Conservation (phyloP, 2,329 filamentous ascomycete species). For the Rugonectria rugulosa region DNA sequence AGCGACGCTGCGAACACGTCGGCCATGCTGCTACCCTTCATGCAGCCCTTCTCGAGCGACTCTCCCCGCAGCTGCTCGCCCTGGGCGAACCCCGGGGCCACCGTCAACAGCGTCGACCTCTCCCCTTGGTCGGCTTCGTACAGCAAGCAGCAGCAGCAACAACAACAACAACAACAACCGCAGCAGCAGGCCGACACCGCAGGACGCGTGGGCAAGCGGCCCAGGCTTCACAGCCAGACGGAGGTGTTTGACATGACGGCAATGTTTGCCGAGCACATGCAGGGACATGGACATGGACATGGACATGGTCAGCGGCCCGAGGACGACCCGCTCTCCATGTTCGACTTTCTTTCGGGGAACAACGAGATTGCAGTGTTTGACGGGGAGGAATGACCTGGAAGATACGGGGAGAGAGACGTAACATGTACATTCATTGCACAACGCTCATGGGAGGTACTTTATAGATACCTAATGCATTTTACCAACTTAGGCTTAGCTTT, state of each 20-base stretch:
- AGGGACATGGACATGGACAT: no score
- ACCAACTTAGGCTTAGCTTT: no score
- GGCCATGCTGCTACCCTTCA: conserved; percentile 31
- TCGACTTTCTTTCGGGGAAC: conserved; percentile 32
- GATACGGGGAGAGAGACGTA: no score
- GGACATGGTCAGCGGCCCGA: conserved; percentile 24
- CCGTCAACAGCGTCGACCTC: not conserved
- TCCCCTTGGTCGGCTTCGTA: conserved; percentile 30
- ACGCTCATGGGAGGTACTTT: no score
- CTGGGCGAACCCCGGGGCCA: conserved; percentile 13
- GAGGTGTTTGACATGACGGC: conserved; percentile 34
- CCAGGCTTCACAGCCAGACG: conserved; percentile 28
- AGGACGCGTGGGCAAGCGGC: conserved; percentile 28
- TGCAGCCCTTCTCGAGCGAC: conserved; percentile 30
- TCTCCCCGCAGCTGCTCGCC: conserved; percentile 22
- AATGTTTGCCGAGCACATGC: conserved; percentile 27
- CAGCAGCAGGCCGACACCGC: conserved; percentile 25
- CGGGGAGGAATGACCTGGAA: conserved; percentile 29
- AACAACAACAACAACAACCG: not conserved
- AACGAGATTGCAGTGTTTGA: conserved; percentile 36
- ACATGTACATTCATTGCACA: not conserved
- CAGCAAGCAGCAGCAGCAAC: conserved; percentile 15
- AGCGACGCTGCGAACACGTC: conserved; percentile 21
- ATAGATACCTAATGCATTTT: no score
- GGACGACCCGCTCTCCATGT: conserved; percentile 35